These are phyloP conservation scores for Erodium texanum DNA, from an alignment of 441 rosid genomes.

Conservation along the genomic window DNA sequence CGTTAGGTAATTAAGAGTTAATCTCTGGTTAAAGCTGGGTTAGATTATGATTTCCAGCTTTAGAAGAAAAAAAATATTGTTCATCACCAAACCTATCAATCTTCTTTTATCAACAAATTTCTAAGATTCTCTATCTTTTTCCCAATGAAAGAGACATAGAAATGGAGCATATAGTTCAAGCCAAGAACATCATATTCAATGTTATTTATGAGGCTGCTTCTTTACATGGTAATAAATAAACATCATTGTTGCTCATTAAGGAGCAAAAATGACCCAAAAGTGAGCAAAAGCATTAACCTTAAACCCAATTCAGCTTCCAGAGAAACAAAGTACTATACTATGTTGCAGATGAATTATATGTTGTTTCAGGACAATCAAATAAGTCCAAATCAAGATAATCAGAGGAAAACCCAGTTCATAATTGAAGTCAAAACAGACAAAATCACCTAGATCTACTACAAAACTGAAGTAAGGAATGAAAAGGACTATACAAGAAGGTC, in stretches of 20 bases:
- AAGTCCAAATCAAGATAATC: not conserved
- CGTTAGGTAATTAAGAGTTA: too few relatives aligned
- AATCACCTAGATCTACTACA: not conserved
- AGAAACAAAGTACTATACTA: too few relatives aligned
- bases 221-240: too few relatives aligned
- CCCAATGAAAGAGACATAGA: not conserved
- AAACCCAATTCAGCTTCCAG: too few relatives aligned
- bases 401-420: not conserved
- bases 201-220: not conserved
- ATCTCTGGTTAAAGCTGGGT: too few relatives aligned
- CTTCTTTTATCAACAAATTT: not conserved
- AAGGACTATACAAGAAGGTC: not conserved
- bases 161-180: too few relatives aligned
- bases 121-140: not conserved
- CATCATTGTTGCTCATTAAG: not conserved
- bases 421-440: not conserved
- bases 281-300: too few relatives aligned
- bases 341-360: too few relatives aligned
- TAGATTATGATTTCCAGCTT: too few relatives aligned
- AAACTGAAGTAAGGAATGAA: not conserved
- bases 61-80: too few relatives aligned
- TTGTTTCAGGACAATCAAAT: too few relatives aligned
- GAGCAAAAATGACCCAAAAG: not conserved
- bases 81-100: not conserved
- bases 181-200: too few relatives aligned